These are phyloP conservation scores for Asterionellopsis glacialis DNA, from an alignment of 108 stramenopile genomes.

Conservation along the genomic window DNA sequence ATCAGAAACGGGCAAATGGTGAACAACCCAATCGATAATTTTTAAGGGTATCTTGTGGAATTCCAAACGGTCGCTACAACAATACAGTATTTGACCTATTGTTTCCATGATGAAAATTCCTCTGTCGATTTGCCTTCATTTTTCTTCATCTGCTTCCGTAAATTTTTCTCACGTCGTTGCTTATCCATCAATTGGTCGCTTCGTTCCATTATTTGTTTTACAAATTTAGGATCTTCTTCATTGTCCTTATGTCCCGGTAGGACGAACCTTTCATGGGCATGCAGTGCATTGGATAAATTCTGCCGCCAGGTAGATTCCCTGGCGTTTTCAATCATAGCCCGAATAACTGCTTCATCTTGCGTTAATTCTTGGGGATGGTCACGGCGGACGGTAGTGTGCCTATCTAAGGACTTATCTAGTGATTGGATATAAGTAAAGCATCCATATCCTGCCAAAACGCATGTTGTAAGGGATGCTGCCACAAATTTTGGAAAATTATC, in stretches of 20 bases:
- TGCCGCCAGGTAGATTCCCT: slow-evolving; percentile 6
- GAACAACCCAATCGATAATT: no score
- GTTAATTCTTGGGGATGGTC: neutral
- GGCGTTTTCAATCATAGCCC: slow-evolving; percentile 22
- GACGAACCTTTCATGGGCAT: slow-evolving; percentile 14
- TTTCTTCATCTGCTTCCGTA: neutral
- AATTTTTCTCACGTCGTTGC: neutral
- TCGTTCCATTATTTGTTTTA: neutral
- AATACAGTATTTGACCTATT: neutral
- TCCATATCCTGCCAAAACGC: neutral
- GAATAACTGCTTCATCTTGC: slow-evolving; percentile 17
- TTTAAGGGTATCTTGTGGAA: no score
- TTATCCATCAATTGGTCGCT: neutral
- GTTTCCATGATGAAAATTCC: neutral
- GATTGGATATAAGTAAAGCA: no score
- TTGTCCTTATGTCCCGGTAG: neutral
- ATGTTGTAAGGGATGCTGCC: neutral
- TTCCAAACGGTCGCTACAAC: neutral
- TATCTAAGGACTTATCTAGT: no score
- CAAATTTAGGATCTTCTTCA: slow-evolving; percentile 9
- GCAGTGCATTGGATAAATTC: slow-evolving; percentile 17
- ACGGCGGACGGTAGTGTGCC: no score
- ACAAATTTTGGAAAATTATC: slow-evolving; percentile 5
- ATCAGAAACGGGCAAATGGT: no score
- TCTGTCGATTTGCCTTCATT: neutral